Percentiles rank a stretch among this genome's conserved stretches.
Evolutionary conservation across 2,329 filamentous ascomycete genomes (phyloP).

Genomic region (Alternaria infectoria): DNA sequence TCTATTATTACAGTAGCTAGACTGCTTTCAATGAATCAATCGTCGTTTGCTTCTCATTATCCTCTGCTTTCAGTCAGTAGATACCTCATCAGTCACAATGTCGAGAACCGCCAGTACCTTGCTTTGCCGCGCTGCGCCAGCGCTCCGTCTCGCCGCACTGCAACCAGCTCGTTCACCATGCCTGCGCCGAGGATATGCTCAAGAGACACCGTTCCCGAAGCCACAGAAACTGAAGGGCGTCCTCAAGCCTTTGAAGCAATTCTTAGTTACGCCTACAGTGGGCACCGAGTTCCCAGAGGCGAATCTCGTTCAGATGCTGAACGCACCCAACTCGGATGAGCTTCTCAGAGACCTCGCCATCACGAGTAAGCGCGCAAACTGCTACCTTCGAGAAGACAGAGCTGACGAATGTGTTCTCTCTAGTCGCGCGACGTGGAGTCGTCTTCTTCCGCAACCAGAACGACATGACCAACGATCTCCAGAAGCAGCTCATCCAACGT

Average conservation of each 20-base stretch:
- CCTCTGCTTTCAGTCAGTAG: not conserved
- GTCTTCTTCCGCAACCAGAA: slow-evolving; percentile 5
- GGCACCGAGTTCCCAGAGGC: slow-evolving; percentile 9
- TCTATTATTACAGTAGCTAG: slow-evolving; percentile 3
- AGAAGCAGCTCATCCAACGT: slow-evolving; percentile 6
- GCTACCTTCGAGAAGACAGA: not conserved
- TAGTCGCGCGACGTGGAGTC: slow-evolving; percentile 5
- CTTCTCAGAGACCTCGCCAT: slow-evolving; percentile 7
- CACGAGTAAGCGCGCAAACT: not conserved
- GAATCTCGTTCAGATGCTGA: slow-evolving; percentile 6
- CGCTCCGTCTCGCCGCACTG: not conserved
- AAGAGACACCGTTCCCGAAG: slow-evolving; percentile 9
- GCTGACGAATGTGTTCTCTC: not conserved
- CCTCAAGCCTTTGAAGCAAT: slow-evolving; percentile 7
- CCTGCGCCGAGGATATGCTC: slow-evolving; percentile 6
- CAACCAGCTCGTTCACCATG: slow-evolving; percentile 1
- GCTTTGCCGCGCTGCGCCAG: not conserved
- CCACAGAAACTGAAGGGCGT: slow-evolving; percentile 6
- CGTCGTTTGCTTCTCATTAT: not conserved
- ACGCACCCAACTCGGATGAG: slow-evolving; percentile 7
- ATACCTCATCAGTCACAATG: not conserved
- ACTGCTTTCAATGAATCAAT: not conserved
- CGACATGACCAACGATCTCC: slow-evolving; percentile 7
- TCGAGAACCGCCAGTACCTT: slow-evolving; percentile 4
- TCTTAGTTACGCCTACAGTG: slow-evolving; percentile 8